Percentiles rank a stretch among this genome's conserved stretches.
These are phyloP conservation scores for Paspalum vaginatum DNA, from an alignment of 176 grass and related monocot species.

Conservation along the genomic window DNA sequence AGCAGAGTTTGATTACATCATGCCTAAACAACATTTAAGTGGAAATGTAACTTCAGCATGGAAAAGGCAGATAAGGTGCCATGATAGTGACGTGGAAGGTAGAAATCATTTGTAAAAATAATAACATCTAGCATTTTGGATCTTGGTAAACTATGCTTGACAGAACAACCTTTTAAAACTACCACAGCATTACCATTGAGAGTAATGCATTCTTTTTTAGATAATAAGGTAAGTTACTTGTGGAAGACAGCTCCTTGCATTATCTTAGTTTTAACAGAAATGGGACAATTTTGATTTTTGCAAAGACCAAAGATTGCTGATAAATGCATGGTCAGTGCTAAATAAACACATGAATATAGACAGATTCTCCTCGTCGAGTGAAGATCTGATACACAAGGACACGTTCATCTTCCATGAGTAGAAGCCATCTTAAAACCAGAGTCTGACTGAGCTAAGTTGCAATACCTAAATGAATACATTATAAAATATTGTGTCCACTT, in stretches of 20 bases:
- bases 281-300: background rate
- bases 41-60: background rate
- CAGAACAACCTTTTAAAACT: background rate
- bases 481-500: background rate
- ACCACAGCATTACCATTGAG: background rate
- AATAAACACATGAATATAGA: background rate
- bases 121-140: background rate
- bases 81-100: background rate
- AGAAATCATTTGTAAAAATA: background rate
- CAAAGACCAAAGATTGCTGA: background rate
- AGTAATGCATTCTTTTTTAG: too few species aligned
- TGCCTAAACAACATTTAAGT: background rate
- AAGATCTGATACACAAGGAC: background rate
- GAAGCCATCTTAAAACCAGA: background rate
- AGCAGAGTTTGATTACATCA: background rate
- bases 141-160: background rate
- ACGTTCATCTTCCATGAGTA: background rate
- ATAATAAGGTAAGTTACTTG: background rate
- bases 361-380: background rate
- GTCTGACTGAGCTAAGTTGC: background rate
- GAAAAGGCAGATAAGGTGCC: background rate
- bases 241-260: background rate
- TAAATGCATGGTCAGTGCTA: background rate
- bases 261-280: constrained; percentile 18
- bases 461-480: background rate